Base-by-base conservation (phyloP, 495 filamentous ascomycete genomes). In the Ascodesmis nigricans region DNA sequence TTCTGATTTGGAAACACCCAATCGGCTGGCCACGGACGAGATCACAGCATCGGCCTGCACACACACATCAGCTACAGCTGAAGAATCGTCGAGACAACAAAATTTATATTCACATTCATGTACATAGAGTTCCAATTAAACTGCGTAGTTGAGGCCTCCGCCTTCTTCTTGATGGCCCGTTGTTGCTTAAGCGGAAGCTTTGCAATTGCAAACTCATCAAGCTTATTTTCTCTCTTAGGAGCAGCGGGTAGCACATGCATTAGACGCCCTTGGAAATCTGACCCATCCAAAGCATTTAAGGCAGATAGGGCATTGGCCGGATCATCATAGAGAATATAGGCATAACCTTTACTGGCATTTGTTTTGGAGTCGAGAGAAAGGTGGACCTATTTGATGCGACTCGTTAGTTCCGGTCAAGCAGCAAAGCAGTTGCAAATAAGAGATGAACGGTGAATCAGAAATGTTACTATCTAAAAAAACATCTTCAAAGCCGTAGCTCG, bases 101-200 rank as follows among this genome's bases (percentile, higher is more conserved):
- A 26, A 27, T 2, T 11, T 34, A 17, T 36, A 58, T 63, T 58
- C 58, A 90, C 79, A 55, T 74, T 93, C 82, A 97, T 87, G 54
- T 87, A 95, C 28, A 97, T 60, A 10, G 81, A 82, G 58, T 95
- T 97, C 90, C 87, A 97, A 52, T 78, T 91, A 55, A 92, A 92
- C 6, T 67, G 67, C 5, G 65, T 71, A 4, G 71, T 71, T 9
- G 77, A 64, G 17, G 82, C 75, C 35, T 77, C 70, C 24, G 69
- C 60, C 53, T 76, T 91, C 40, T 73, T 73, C 57, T 76, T 81
- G 28, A 95, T 71, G 42, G 84, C 64, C 42, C 75, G 78, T 54
- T 93, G 87, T 48, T 91, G 91, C 52, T 92, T 93, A 36, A 93
- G 60, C 14, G 87, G 87, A 36, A 97, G 55, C 52, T 91, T 79